Evolutionary conservation across 2,329 filamentous ascomycete species (phyloP), one percentile per base, ranked within the genome.

Genomic region (Corinectria fuckeliana): DNA sequence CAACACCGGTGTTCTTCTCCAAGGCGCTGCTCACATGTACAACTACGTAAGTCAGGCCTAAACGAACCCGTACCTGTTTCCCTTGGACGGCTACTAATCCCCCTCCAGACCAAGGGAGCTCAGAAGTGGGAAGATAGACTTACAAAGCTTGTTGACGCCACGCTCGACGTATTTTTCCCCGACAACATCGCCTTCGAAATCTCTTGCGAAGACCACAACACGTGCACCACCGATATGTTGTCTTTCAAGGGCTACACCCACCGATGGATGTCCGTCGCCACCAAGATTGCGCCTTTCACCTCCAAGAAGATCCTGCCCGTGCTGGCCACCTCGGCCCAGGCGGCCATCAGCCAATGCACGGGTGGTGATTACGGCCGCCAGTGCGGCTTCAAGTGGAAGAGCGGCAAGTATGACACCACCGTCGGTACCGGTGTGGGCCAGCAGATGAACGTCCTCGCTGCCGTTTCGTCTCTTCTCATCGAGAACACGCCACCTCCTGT

Each of bases 1-100:
- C 71, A 87, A 85, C 66, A 82, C 85, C 34, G 87, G 84, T 18
- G 78, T 86, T 3, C 85, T 82, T 58, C 68, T 88, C 4, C 78
- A 83, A 28, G 88, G 87, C 2, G 82, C 83, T 1, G 87, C 87
- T 2, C 83, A 82, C 68, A 86, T 90, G 85, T 90, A 87, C 72
- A 88, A 89, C 66, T 79, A 74, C 42, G 80, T 82, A 69, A 66
- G 79, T 74, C 5, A 4, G 28, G 2, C 20, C 6, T 21, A 25
- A 3, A 5, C 11, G 23, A 13, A 11, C 6, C 10, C 11, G 23
- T 13, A 11, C 6, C 7, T 18, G 2, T 39, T 18, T 23, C 25
- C 28, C 16, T 11, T n/a, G 28, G n/a, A 28, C 14, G 14, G 5
- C 26, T 14, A 10, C 58, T 69, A 42, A 70, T 45, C 38, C 42